phyloP scores from a whole-genome alignment of 2,329 filamentous ascomycete species.

The Aspergillus latus region DNA sequence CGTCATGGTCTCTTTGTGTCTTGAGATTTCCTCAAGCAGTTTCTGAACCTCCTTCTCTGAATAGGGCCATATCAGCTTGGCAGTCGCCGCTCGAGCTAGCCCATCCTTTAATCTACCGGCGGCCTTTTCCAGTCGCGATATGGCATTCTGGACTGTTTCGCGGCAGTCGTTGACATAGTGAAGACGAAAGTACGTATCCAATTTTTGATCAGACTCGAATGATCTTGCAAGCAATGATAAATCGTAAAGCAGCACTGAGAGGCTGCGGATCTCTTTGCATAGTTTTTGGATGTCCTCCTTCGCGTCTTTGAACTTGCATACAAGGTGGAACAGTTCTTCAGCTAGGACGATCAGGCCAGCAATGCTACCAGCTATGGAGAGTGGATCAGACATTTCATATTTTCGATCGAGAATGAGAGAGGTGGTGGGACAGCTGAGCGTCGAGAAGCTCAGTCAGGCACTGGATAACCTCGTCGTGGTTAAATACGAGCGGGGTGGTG shows the following conservation, averaged over 20 bases:
- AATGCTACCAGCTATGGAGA: conserved; percentile 2
- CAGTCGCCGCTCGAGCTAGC: no score
- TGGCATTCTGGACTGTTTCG: not conserved
- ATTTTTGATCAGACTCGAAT: not conserved
- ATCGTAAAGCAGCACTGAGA: not conserved
- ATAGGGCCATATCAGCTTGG: not conserved
- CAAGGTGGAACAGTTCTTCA: not conserved
- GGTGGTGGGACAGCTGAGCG: no score
- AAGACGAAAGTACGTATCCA: not conserved
- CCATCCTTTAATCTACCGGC: not conserved
- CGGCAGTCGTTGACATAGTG: conserved; percentile 1
- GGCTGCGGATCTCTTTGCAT: not conserved
- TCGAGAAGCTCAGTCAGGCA: no score
- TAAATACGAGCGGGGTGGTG: no score
- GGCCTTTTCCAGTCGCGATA: not conserved
- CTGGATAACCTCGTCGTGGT: no score
- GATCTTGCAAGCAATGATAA: not conserved
- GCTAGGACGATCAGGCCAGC: not conserved
- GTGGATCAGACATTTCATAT: conserved; percentile 1
- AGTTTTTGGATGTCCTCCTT: not conserved
- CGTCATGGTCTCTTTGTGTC: not conserved
- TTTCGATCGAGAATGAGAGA: no score
- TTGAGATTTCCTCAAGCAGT: not conserved
- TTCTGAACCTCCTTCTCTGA: not conserved
- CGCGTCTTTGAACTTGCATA: not conserved